Conservation (phyloP, 2,329 filamentous ascomycete genomes). For the Talaromyces amestolkiae region DNA sequence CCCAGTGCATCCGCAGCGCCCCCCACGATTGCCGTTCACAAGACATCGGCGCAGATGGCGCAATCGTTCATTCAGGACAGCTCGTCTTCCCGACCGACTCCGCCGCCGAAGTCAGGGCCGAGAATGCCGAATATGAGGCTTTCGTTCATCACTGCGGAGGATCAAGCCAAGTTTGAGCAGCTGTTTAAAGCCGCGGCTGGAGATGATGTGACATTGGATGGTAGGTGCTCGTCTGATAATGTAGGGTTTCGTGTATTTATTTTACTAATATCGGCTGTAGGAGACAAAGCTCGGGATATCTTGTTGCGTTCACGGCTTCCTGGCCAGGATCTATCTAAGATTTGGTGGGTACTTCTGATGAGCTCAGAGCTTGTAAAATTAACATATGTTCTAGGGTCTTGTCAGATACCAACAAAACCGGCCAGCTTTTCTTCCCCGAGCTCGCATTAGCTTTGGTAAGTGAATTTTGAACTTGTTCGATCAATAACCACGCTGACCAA, state of each 20-base stretch:
- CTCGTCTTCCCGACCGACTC: conserved; percentile 58
- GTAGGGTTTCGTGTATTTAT: not conserved
- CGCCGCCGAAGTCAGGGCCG: conserved; percentile 57
- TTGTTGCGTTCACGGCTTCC: conserved; percentile 83
- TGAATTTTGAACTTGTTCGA: not conserved
- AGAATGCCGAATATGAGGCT: conserved; percentile 92
- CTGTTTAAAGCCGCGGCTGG: conserved; percentile 94
- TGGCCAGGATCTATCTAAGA: conserved; percentile 83
- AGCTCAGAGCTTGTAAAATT: not conserved
- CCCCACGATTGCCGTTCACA: conserved; percentile 54
- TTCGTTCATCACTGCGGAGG: conserved; percentile 91
- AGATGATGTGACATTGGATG: conserved; percentile 78
- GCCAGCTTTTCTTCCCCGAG: conserved; percentile 93
- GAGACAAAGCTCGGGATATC: conserved; percentile 86
- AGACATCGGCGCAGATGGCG: conserved; percentile 64
- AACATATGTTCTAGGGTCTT: conserved; percentile 62
- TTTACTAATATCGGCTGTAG: conserved; percentile 29
- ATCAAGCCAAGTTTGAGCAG: conserved; percentile 96
- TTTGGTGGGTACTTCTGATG: conserved; percentile 63
- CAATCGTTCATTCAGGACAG: conserved; percentile 56
- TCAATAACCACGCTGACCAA: not conserved
- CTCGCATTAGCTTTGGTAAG: conserved; percentile 83
- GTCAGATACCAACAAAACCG: conserved; percentile 92
- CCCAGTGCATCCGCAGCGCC: conserved; percentile 43
- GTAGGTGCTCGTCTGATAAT: conserved; percentile 34